Evolutionary conservation across 2,329 filamentous ascomycete species (phyloP).

Genomic region (Talaromyces sp.): DNA sequence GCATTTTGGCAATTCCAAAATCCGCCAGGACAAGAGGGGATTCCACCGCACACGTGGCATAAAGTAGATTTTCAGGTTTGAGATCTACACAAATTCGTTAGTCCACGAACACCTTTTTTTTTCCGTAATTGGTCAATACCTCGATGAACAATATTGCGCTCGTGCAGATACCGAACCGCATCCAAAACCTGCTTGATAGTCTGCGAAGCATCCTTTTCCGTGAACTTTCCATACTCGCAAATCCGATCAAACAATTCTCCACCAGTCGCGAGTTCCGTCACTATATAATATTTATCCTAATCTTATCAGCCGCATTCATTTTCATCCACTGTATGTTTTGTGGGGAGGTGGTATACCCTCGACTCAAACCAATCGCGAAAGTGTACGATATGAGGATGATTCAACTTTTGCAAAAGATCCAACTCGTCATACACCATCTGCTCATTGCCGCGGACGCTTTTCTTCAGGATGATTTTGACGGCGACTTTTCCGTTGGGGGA

Average conservation of each 20-base stretch:
- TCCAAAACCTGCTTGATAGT: conserved; percentile 91
- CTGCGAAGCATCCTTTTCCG: conserved; percentile 93
- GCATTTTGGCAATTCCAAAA: conserved; percentile 97
- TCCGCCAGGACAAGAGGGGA: conserved; percentile 91
- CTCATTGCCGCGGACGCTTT: conserved; percentile 97
- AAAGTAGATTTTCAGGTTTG: conserved; percentile 96
- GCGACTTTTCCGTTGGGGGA: conserved; percentile 80
- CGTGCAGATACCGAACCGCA: conserved; percentile 90
- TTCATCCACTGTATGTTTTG: background rate
- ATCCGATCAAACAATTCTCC: conserved; percentile 97
- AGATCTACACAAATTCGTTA: conserved; percentile 65
- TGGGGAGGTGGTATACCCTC: conserved; percentile 52
- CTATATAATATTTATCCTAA: conserved; percentile 99
- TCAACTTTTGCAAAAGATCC: conserved; percentile 81
- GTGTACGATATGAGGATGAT: conserved; percentile 92
- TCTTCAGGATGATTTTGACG: conserved; percentile 98
- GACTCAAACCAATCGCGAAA: conserved; percentile 99
- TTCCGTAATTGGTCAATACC: conserved; percentile 48
- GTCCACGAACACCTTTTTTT: background rate
- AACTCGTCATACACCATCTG: conserved; percentile 98
- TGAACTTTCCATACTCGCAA: conserved; percentile 96
- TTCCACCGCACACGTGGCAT: conserved; percentile 69
- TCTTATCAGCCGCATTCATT: conserved; percentile 2
- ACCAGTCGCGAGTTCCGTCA: conserved; percentile 90
- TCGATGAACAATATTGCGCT: conserved; percentile 92